Conservation (phyloP, 1,284 basidiomycete species). For the Anthracocystis walkeri region DNA sequence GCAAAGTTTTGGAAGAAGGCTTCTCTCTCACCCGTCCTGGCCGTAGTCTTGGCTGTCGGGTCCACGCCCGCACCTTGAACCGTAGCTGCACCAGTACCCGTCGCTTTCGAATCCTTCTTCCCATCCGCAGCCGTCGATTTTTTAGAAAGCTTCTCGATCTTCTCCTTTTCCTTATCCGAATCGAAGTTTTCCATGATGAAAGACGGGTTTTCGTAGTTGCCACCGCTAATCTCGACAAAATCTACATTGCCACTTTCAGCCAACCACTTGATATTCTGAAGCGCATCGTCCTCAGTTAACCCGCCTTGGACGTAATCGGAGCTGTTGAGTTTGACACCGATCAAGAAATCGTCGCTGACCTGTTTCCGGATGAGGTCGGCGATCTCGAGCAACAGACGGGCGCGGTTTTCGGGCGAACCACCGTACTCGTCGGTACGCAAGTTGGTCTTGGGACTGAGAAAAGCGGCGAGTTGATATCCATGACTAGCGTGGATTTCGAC, state of each 20-base stretch:
- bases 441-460: constrained; percentile 83
- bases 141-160: constrained; percentile 35
- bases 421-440: constrained; percentile 76
- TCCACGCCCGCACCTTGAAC: constrained; percentile 35
- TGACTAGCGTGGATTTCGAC: constrained; percentile 89
- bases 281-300: constrained; percentile 73
- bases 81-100: constrained; percentile 14
- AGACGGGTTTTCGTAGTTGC: constrained; percentile 84
- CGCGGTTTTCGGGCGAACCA: constrained; percentile 70
- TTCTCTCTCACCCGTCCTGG: constrained; percentile 71
- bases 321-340: constrained; percentile 86
- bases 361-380: constrained; percentile 75
- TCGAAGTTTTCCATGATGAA: constrained; percentile 68
- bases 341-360: constrained; percentile 76
- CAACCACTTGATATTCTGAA: constrained; percentile 77
- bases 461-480: constrained; percentile 85
- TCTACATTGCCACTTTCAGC: constrained; percentile 78
- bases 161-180: constrained; percentile 57
- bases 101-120: constrained; percentile 17
- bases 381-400: constrained; percentile 76
- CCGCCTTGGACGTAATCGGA: constrained; percentile 80
- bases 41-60: constrained; percentile 29
- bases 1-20: constrained; percentile 71
- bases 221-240: constrained; percentile 88
- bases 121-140: constrained; percentile 16